Conservation (phyloP, 192 early-diverging fungal genomes). For the Coemansia sp. region DNA sequence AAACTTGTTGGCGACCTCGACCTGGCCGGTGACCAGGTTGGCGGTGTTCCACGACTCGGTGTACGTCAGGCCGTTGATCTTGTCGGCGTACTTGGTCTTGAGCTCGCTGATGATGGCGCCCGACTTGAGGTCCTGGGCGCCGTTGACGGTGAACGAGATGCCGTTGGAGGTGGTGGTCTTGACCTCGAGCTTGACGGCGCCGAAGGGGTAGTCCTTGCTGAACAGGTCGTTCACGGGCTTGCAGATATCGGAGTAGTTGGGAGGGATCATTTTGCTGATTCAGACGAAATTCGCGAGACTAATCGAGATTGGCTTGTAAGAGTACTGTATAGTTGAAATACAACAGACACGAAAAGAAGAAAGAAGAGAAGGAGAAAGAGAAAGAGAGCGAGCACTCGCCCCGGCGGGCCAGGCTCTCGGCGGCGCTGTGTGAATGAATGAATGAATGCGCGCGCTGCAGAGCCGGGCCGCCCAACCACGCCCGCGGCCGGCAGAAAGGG, state of each 20-base stretch:
- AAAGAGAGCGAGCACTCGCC: too few relatives aligned
- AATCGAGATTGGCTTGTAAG: too few relatives aligned
- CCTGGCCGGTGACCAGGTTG: conserved; percentile 87
- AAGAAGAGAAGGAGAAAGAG: not conserved
- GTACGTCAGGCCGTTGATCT: conserved; percentile 88
- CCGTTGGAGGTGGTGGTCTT: conserved; percentile 95
- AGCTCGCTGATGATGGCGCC: conserved; percentile 93
- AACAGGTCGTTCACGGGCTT: conserved; percentile 94
- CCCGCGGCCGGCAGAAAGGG: too few relatives aligned
- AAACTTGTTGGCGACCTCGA: conserved; percentile 91
- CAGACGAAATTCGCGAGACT: too few relatives aligned
- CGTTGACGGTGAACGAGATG: conserved; percentile 95
- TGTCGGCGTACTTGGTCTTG: conserved; percentile 97
- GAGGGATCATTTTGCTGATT: conserved; percentile 57
- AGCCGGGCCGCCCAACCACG: too few relatives aligned
- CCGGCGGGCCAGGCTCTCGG: too few relatives aligned
- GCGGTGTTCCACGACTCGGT: conserved; percentile 96
- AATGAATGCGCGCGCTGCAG: too few relatives aligned
- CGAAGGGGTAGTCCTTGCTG: conserved; percentile 95
- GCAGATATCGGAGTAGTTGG: conserved; percentile 90
- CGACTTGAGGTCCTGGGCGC: conserved; percentile 92
- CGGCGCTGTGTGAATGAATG: too few relatives aligned
- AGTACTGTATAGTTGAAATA: too few relatives aligned
- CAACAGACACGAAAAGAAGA: not conserved
- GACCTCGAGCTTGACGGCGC: conserved; percentile 91